phyloP scores from a whole-genome alignment of 176 grass and related monocot species.

The Pontederia paniculata region DNA sequence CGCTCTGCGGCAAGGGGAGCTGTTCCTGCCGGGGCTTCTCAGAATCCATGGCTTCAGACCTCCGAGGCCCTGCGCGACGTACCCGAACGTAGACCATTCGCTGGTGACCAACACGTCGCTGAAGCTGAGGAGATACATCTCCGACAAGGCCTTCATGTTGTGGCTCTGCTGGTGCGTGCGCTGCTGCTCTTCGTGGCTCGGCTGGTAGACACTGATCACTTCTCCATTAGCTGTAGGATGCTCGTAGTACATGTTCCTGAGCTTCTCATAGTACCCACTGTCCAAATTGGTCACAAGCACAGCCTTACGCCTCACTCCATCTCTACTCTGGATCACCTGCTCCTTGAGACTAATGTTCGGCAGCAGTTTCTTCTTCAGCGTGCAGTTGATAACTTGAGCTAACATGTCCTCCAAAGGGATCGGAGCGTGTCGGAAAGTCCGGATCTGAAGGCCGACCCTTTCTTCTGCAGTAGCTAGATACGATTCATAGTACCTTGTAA shows the following conservation, averaged over 20 bases:
- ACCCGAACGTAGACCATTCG: conserved; percentile 34
- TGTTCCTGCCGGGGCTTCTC: background rate
- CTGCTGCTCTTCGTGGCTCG: conserved; percentile 8
- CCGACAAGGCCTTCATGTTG: conserved; percentile 6
- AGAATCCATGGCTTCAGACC: conserved; percentile 15
- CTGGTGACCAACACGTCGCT: background rate
- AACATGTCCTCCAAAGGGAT: background rate
- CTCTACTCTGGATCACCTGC: background rate
- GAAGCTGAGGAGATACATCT: conserved; percentile 8
- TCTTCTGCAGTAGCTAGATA: conserved; percentile 5
- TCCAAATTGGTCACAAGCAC: background rate
- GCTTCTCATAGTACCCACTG: conserved; percentile 5
- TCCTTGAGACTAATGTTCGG: background rate
- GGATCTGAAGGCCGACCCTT: background rate
- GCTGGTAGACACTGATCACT: conserved; percentile 6
- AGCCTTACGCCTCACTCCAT: background rate
- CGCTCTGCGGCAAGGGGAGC: conserved; percentile 47
- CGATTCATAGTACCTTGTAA: conserved; percentile 3
- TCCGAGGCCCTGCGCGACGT: conserved; percentile 27
- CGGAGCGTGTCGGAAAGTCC: background rate
- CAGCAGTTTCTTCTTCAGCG: background rate
- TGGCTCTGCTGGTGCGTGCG: background rate
- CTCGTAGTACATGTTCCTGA: conserved; percentile 11
- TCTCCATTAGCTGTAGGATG: background rate
- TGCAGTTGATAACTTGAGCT: background rate